Conservation (phyloP, 345 rosid species). For the Gossypium turneri region DNA sequence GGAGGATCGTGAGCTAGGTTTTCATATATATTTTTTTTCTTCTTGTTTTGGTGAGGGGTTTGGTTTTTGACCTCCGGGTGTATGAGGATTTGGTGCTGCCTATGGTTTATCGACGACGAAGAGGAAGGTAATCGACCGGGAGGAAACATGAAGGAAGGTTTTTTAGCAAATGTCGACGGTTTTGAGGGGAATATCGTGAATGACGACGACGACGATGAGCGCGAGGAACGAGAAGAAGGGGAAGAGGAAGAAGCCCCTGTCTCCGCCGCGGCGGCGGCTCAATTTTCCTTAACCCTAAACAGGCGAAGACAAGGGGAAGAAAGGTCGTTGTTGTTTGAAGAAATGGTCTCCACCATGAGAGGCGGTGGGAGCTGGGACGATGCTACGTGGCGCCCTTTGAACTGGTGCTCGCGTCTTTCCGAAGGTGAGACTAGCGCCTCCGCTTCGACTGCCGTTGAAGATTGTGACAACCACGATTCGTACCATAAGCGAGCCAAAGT, state of each 20-base stretch:
- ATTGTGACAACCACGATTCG: constrained; percentile 43
- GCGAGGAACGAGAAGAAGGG: background rate
- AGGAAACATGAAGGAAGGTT: constrained; percentile 32
- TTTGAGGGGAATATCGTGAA: constrained; percentile 28
- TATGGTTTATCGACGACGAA: constrained; percentile 57
- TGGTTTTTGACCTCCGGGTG: constrained; percentile 34
- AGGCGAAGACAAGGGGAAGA: constrained; percentile 15
- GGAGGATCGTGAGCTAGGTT: constrained; percentile 57
- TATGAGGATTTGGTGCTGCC: constrained; percentile 88
- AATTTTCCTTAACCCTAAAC: constrained; percentile 13
- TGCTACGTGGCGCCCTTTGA: constrained; percentile 22
- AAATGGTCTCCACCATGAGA: constrained; percentile 27
- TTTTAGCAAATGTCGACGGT: constrained; percentile 32
- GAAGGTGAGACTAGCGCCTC: constrained; percentile 61
- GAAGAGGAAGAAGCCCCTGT: background rate
- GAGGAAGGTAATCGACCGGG: constrained; percentile 22
- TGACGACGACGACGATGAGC: background rate
- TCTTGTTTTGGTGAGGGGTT: background rate
- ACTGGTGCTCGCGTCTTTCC: constrained; percentile 18
- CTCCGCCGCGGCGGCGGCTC: background rate
- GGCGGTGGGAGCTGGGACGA: constrained; percentile 26
- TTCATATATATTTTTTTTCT: background rate
- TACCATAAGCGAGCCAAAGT: constrained; percentile 82
- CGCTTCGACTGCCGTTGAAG: constrained; percentile 23
- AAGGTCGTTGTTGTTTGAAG: constrained; percentile 32